Conservation (phyloP, 345 rosid genomes). For the Eucalyptus sideroxylon region DNA sequence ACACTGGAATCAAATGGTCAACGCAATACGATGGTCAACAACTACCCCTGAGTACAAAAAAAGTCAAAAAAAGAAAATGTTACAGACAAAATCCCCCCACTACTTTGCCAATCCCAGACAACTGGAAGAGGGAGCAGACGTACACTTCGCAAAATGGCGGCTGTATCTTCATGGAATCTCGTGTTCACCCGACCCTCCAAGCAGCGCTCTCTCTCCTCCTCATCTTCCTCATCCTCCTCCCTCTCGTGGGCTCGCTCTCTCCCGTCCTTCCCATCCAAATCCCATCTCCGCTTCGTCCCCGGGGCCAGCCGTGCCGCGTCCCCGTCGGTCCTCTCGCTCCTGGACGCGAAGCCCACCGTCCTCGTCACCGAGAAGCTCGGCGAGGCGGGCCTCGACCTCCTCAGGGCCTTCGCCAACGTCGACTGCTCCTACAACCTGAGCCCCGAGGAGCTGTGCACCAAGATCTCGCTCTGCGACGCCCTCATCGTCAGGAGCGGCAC, state of each 20-base stretch:
- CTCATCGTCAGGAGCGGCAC: slow-evolving; percentile 32
- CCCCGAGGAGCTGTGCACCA: slow-evolving; percentile 20
- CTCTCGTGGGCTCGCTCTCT: not conserved
- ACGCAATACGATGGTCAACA: not conserved
- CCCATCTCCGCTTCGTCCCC: not conserved
- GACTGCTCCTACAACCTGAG: slow-evolving; percentile 26
- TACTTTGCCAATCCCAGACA: not conserved
- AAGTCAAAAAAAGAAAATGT: not conserved
- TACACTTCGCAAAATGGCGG: not conserved
- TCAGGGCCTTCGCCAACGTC: slow-evolving; percentile 20
- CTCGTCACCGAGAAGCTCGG: slow-evolving; percentile 25
- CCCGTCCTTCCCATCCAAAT: not conserved
- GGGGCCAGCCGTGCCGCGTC: not conserved
- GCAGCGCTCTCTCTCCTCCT: not conserved
- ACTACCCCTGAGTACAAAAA: not conserved
- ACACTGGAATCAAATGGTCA: not conserved
- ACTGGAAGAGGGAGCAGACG: not conserved
- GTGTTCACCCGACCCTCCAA: not conserved
- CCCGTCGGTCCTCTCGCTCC: not conserved
- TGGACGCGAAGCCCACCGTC: not conserved
- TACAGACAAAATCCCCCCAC: not conserved
- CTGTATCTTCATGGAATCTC: not conserved
- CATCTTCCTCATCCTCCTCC: not conserved
- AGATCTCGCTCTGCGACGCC: slow-evolving; percentile 29
- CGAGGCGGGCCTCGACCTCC: slow-evolving; percentile 17